Percentiles rank a stretch among this genome's conserved stretches.
These are phyloP conservation scores for Aspergillus eucalypticola DNA, from an alignment of 2,329 filamentous ascomycete genomes.

Conservation along the genomic window DNA sequence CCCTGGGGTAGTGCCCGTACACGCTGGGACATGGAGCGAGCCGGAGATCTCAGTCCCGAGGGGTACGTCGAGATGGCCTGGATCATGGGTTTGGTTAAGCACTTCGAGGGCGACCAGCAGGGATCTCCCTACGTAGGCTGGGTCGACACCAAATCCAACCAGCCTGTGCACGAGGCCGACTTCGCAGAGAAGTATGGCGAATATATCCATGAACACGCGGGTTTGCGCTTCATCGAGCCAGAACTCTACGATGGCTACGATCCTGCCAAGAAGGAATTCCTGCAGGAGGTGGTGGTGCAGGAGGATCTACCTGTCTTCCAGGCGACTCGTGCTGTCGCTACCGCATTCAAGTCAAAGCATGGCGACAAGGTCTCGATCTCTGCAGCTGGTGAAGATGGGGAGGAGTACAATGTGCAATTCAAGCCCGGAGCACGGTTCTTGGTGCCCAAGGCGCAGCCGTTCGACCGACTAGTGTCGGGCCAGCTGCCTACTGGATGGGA, in stretches of 20 bases:
- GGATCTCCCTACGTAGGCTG: conserved; percentile 1
- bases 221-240: conserved; percentile 76
- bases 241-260: conserved; percentile 48
- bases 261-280: conserved; percentile 90
- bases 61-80: conserved; percentile 13
- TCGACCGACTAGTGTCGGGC: conserved; percentile 66
- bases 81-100: conserved; percentile 11
- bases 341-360: neutral
- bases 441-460: conserved; percentile 6
- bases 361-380: neutral
- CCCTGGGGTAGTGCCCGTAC: conserved; percentile 12
- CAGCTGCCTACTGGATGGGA: conserved; percentile 97
- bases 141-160: neutral
- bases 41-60: neutral
- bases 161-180: conserved; percentile 2
- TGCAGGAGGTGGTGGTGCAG: conserved; percentile 92
- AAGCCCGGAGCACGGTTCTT: conserved; percentile 85
- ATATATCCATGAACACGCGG: conserved; percentile 80
- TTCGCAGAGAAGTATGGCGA: neutral
- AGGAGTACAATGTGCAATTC: conserved; percentile 68
- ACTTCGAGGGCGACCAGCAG: neutral
- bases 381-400: neutral
- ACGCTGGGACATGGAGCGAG: conserved; percentile 11
- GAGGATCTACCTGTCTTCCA: conserved; percentile 86
- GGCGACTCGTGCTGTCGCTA: neutral